Evolutionary conservation across 2,329 filamentous ascomycete genomes (phyloP).

Genomic region (Fusarium sp.): DNA sequence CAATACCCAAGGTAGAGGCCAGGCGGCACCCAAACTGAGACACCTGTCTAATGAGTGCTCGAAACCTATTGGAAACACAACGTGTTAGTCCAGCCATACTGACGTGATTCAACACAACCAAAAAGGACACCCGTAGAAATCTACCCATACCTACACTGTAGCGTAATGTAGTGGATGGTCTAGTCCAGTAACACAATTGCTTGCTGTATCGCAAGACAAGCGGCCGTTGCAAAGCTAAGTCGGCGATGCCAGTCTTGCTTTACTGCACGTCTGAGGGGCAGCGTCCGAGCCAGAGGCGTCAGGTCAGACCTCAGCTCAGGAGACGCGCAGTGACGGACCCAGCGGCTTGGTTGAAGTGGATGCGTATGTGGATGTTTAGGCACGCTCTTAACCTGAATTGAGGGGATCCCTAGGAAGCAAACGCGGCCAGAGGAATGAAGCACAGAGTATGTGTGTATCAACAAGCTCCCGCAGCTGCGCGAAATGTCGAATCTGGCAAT

Average conservation of each 20-base stretch:
- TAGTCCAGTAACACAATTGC: background rate
- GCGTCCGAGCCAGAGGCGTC: constrained; percentile 16
- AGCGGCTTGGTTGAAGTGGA: constrained; percentile 23
- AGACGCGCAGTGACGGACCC: constrained; percentile 23
- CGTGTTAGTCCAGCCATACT: constrained; percentile 24
- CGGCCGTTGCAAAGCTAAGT: constrained; percentile 13
- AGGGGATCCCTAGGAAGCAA: background rate
- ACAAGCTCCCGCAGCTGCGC: constrained; percentile 25
- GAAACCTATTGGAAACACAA: constrained; percentile 34
- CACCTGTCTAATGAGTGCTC: constrained; percentile 11
- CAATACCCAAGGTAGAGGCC: constrained; percentile 4
- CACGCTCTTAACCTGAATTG: constrained; percentile 5
- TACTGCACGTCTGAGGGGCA: constrained; percentile 33
- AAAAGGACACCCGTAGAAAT: constrained; percentile 5
- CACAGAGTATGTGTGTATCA: constrained; percentile 21
- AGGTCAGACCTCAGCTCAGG: constrained; percentile 27
- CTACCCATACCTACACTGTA: constrained; percentile 16
- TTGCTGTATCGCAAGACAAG: constrained; percentile 3
- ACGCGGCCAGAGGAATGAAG: constrained; percentile 30
- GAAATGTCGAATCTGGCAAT: constrained; percentile 32
- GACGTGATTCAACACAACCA: constrained; percentile 17
- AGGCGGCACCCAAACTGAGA: constrained; percentile 15
- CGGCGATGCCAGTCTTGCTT: constrained; percentile 10
- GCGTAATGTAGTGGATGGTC: background rate
- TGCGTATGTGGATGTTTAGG: constrained; percentile 4